Conservation (phyloP, 805 yeast species). For the Teunomyces tritomae region DNA sequence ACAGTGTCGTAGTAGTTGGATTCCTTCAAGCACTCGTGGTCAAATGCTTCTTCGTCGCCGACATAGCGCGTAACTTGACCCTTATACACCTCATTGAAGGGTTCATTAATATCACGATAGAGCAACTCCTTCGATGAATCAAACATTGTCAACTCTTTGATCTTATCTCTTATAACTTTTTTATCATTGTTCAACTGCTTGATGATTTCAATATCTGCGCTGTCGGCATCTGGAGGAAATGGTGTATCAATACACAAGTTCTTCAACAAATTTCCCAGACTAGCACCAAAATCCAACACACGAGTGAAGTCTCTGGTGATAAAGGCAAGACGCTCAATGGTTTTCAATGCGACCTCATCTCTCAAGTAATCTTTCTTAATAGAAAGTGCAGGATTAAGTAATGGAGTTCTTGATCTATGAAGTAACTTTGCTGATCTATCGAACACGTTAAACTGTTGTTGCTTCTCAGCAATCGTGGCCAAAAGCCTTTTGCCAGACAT, state of each 20-base stretch:
- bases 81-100: conserved; percentile 41
- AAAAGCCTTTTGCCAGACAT: conserved; percentile 13
- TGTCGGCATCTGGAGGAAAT: conserved; percentile 22
- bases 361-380: conserved; percentile 68
- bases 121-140: conserved; percentile 60
- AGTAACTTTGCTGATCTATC: conserved; percentile 57
- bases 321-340: conserved; percentile 73
- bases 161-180: conserved; percentile 47
- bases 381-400: conserved; percentile 40
- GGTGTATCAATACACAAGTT: conserved; percentile 30
- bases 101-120: conserved; percentile 44
- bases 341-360: conserved; percentile 68
- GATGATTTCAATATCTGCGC: conserved; percentile 36
- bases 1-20: conserved; percentile 62
- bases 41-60: conserved; percentile 67
- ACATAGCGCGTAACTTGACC: conserved; percentile 49
- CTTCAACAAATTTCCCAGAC: conserved; percentile 61
- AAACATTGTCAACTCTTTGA: conserved; percentile 58
- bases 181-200: conserved; percentile 52
- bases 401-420: conserved; percentile 58
- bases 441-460: conserved; percentile 46
- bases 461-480: conserved; percentile 27
- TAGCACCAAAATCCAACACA: conserved; percentile 71
- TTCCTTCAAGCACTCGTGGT: conserved; percentile 36
- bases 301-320: conserved; percentile 60